Evolutionary conservation across 2,329 filamentous ascomycete species (phyloP), one percentile per base, ranked within the genome.

Genomic region (Fusarium sublunatum): DNA sequence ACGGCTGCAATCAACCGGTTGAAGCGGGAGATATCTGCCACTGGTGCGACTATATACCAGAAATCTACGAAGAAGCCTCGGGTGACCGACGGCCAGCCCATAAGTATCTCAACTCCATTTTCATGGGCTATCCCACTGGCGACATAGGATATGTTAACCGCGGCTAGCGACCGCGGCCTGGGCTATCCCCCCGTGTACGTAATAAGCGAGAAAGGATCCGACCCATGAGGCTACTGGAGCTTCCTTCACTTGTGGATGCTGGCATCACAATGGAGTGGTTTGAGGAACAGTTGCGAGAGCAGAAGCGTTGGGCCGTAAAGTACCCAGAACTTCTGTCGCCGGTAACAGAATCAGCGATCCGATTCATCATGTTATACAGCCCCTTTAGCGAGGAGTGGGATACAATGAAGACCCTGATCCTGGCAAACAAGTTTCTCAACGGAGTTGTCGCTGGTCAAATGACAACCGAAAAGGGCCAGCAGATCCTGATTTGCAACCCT

Each of bases 401-500:
- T 12, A 53, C 38, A 10, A 28, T 49, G 5, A 53, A 49, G 22
- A 15, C 34, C 6, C 12, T 53, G 11, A 32, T 53, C 24, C 11
- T 53, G n/a, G 43, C 13, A 24, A 53, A 53, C 12, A 53, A 49
- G 26, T 53, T 49, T 13, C 43, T 53, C 3, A 49, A 49, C 12
- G 50, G 50, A 9, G 13, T 53, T 11, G 25, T 53, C n/a, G 7
- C 10, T 22, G 43, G 43, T 10, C 24, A 38, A 6, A 11, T 24
- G 10, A 19, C 24, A 8, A 5, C 10, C 7, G 6, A 10, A 0
- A 32, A 49, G 19, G 19, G 19, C n/a, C 7, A 39, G 8, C 36
- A 45, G 1, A 31, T 4, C 22, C 26, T 53, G 6, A 1, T 39
- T 3, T 49, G 45, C 34, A 35, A 38, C 19, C 22, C 50, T 8